phyloP scores from a whole-genome alignment of 257 asterid species.

The Ocimum tenuiflorum region DNA sequence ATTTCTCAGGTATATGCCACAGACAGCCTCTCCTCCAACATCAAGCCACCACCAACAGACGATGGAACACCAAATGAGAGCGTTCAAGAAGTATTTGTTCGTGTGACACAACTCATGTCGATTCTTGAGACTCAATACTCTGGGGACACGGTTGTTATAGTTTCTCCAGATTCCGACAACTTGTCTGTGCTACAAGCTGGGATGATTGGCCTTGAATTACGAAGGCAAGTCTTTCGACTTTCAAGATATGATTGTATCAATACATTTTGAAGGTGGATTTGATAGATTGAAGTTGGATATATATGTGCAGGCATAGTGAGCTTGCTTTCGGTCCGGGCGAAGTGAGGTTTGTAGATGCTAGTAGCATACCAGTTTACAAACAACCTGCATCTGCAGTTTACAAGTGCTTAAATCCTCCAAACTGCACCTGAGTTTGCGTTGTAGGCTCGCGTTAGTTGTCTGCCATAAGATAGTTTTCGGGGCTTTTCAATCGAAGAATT shows the following conservation, averaged over 20 bases:
- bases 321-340: constrained; percentile 77
- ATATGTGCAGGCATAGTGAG: constrained; percentile 58
- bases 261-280: background rate
- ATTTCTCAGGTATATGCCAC: constrained; percentile 58
- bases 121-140: constrained; percentile 89
- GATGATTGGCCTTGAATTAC: constrained; percentile 68
- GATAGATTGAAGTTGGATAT: background rate
- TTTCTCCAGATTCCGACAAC: constrained; percentile 90
- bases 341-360: constrained; percentile 65
- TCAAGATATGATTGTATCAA: background rate
- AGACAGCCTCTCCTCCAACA: constrained; percentile 65
- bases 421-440: constrained; percentile 36
- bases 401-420: constrained; percentile 84
- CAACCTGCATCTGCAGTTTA: constrained; percentile 76
- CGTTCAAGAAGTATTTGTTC: constrained; percentile 83
- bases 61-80: constrained; percentile 96
- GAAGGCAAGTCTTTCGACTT: constrained; percentile 43
- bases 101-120: constrained; percentile 91
- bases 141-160: constrained; percentile 63
- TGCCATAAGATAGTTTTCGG: too few species aligned
- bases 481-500: background rate
- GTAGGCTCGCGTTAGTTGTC: background rate
- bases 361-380: constrained; percentile 63
- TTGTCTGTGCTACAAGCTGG: constrained; percentile 78
- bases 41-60: constrained; percentile 74